These are phyloP conservation scores for Trichoderma reesei DNA, from an alignment of 495 filamentous ascomycete genomes.

Conservation along the genomic window DNA sequence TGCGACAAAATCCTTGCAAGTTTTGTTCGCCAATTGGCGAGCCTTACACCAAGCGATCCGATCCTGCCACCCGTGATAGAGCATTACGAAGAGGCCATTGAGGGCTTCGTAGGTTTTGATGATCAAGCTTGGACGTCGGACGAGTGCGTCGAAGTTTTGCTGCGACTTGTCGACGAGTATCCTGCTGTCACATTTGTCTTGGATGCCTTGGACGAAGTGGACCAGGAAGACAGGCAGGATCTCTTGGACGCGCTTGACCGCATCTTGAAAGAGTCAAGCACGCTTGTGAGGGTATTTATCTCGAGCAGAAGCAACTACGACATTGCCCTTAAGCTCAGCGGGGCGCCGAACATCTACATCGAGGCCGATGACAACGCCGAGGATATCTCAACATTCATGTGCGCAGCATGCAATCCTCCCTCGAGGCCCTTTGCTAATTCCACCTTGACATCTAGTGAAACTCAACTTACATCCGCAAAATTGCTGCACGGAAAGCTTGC, in stretches of 20 bases:
- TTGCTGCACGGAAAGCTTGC: conserved; percentile 1
- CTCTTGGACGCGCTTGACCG: not conserved
- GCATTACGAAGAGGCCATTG: conserved; percentile 8
- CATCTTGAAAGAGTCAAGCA: not conserved
- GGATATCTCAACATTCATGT: conserved; percentile 9
- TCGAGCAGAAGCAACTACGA: conserved; percentile 7
- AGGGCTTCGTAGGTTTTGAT: not conserved
- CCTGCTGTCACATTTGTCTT: conserved; percentile 11
- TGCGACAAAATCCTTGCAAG: conserved; percentile 7
- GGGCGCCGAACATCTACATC: conserved; percentile 6
- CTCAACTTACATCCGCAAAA: conserved; percentile 5
- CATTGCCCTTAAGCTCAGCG: not conserved
- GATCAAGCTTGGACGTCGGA: conserved; percentile 1
- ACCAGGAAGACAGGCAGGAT: conserved; percentile 11
- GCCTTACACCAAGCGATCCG: conserved; percentile 1
- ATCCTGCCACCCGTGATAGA: conserved; percentile 2
- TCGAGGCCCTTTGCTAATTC: not conserved
- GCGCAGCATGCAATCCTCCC: not conserved
- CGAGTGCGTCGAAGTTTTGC: conserved; percentile 7
- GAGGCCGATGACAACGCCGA: conserved; percentile 8
- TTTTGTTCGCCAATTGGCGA: conserved; percentile 8
- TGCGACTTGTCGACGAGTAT: conserved; percentile 12
- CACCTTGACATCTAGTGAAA: not conserved
- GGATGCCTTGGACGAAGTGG: conserved; percentile 13
- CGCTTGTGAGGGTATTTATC: conserved; percentile 3